Base-by-base conservation (phyloP, 441 rosid genomes). In the Populus trichocarpa region DNA sequence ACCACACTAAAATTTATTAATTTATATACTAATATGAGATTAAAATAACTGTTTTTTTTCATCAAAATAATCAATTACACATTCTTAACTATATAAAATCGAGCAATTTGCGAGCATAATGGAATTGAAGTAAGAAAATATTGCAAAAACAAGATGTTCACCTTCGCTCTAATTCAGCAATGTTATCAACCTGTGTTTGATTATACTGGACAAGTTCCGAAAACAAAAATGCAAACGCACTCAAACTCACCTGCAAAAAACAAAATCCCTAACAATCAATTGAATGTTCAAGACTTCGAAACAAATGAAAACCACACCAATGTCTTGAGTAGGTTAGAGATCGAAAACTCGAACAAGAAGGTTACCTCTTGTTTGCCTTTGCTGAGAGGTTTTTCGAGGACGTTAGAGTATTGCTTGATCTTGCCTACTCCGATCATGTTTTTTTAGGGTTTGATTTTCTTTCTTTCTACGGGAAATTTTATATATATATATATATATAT, bases 191-290 rank as follows among this genome's bases (percentile, higher is more conserved):
- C 82, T 93, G 97, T 2, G 98, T 94, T 81, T 96, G 98, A 80
- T 92, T 92, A 82, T 96, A 94, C 84, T 93, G 98, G 77, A 96
- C 98, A 64, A 96, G 99, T 92, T 96, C 99, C 68, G 98, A 94
- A 84, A 96, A 96, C 86, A 63, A 4, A 23, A 63, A 63, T 10
- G 66, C 66, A 10, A 94, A 96, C 38, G 98, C 98, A 75, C 97
- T 90, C 87, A 93, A 89, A 83, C 98, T 94, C 81, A 93, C 99
- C 98, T 96, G 83, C 66, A 63, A 61, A n/a, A 76, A 22, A 22
- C 13, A 22, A 61, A 20, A 22, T 8, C 13, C 26, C 65, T 61
- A 22, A 65, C 70, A 72, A 46, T 25, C 26, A 53, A 33, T 6
- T 28, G n/a, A 76, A 68, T 13, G 16, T 12, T 20, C 33, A 23